Evolutionary conservation across 2,329 filamentous ascomycete genomes (phyloP).

Genomic region (Neospermospora avenae): DNA sequence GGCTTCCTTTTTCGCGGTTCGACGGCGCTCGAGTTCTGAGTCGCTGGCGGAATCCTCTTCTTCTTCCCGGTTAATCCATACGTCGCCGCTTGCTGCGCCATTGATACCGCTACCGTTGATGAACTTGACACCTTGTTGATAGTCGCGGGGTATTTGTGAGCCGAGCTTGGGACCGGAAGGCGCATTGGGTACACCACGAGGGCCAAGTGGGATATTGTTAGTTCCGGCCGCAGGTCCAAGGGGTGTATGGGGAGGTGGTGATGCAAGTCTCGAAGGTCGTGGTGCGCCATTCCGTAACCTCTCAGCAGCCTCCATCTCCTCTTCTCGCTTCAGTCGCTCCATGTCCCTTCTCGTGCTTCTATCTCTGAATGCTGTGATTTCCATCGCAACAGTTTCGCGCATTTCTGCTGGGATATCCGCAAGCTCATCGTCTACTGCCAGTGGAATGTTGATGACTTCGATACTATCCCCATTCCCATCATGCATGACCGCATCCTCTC

Average conservation of each 20-base stretch:
- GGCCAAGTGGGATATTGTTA: slow-evolving; percentile 76
- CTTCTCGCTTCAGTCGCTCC: slow-evolving; percentile 82
- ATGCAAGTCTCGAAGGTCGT: slow-evolving; percentile 65
- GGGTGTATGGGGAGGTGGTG: slow-evolving; percentile 55
- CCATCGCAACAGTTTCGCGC: slow-evolving; percentile 89
- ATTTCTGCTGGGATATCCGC: slow-evolving; percentile 95
- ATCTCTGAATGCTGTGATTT: slow-evolving; percentile 93
- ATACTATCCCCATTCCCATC: slow-evolving; percentile 62
- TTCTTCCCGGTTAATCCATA: slow-evolving; percentile 64
- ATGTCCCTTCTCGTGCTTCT: slow-evolving; percentile 84
- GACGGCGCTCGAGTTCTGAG: slow-evolving; percentile 74
- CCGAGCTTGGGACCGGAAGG: slow-evolving; percentile 68
- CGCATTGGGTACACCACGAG: slow-evolving; percentile 68
- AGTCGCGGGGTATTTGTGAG: slow-evolving; percentile 63
- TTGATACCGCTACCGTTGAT: slow-evolving; percentile 74
- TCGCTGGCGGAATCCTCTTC: slow-evolving; percentile 88
- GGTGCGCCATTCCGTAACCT: slow-evolving; percentile 66
- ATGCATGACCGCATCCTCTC: slow-evolving; percentile 68
- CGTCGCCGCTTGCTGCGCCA: slow-evolving; percentile 44
- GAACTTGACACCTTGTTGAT: slow-evolving; percentile 76
- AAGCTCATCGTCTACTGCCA: slow-evolving; percentile 86
- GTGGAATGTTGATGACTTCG: slow-evolving; percentile 85
- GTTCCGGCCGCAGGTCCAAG: slow-evolving; percentile 59
- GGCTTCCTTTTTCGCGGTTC: slow-evolving; percentile 65
- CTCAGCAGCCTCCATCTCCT: slow-evolving; percentile 88